phyloP scores from a whole-genome alignment of 495 filamentous ascomycete genomes.

The Hypoxylon trugodes region DNA sequence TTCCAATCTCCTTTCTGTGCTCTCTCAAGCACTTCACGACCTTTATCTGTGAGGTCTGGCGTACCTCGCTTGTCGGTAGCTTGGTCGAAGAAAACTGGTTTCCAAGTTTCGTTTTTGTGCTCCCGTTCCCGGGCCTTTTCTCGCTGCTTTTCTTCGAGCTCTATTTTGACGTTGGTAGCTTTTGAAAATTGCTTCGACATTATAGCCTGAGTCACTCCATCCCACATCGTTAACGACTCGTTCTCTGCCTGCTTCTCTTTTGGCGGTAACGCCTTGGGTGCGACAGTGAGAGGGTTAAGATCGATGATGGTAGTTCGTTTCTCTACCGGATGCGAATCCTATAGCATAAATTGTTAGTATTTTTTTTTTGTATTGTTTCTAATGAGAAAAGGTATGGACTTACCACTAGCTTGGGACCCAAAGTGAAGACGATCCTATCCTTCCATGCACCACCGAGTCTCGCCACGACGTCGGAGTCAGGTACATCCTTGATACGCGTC shows the following conservation, averaged over 20 bases:
- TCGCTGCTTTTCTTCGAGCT: constrained; percentile 90
- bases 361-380: not conserved
- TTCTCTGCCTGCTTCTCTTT: constrained; percentile 80
- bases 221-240: constrained; percentile 91
- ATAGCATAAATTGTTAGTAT: constrained; percentile 10
- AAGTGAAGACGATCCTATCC: constrained; percentile 62
- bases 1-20: constrained; percentile 69
- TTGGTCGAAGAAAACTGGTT: constrained; percentile 89
- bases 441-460: constrained; percentile 85
- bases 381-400: constrained; percentile 25
- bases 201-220: constrained; percentile 87
- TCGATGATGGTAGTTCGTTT: constrained; percentile 81
- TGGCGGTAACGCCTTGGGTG: constrained; percentile 80
- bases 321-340: constrained; percentile 60
- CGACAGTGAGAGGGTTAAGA: constrained; percentile 78
- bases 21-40: constrained; percentile 71
- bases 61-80: constrained; percentile 76
- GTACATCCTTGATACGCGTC: constrained; percentile 81
- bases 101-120: constrained; percentile 70
- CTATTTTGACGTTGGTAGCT: constrained; percentile 86
- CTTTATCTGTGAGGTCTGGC: constrained; percentile 82
- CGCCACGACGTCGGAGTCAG: constrained; percentile 82
- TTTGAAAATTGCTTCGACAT: constrained; percentile 79
- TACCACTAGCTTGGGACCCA: constrained; percentile 62
- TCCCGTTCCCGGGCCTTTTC: constrained; percentile 83